A percentile compares a stretch with the other conserved stretches of the same genome.
These are phyloP conservation scores for Hyphodiscus sp. DNA, from an alignment of 2,329 filamentous ascomycete genomes.

Conservation along the genomic window DNA sequence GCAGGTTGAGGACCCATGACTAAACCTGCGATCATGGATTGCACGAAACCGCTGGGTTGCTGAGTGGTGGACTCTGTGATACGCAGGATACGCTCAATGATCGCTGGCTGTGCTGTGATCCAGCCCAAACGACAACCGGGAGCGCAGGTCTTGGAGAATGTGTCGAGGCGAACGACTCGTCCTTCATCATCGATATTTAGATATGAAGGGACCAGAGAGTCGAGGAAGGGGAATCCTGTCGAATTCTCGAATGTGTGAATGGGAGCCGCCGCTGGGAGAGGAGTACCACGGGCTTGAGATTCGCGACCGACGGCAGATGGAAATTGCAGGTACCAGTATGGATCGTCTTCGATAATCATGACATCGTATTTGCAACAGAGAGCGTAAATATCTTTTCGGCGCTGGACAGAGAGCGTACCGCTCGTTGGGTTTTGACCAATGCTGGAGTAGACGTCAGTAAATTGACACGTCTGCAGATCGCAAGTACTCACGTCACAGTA, in stretches of 20 bases:
- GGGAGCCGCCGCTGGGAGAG: conserved; percentile 14
- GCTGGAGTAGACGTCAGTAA: conserved; percentile 33
- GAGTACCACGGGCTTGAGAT: conserved; percentile 32
- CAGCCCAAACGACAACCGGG: conserved; percentile 87
- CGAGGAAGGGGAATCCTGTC: conserved; percentile 70
- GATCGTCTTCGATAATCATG: conserved; percentile 88
- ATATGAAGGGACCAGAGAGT: conserved; percentile 78
- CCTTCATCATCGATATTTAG: conserved; percentile 77
- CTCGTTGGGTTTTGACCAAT: conserved; percentile 88
- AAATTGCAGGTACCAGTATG: conserved; percentile 93
- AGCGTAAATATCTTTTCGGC: conserved; percentile 72
- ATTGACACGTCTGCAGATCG: background rate
- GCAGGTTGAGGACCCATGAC: conserved; percentile 64
- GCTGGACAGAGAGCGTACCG: conserved; percentile 63
- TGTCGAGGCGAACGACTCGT: conserved; percentile 82
- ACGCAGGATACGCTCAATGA: conserved; percentile 67
- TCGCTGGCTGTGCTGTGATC: conserved; percentile 75
- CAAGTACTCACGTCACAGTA: conserved; percentile 68
- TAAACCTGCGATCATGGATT: conserved; percentile 71
- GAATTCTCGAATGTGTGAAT: conserved; percentile 34
- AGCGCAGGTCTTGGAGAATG: conserved; percentile 88
- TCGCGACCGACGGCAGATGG: conserved; percentile 54
- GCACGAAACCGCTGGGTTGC: conserved; percentile 84
- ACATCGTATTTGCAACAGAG: conserved; percentile 80
- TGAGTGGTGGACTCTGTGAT: conserved; percentile 75